These are phyloP conservation scores for Colletotrichum navitas DNA, from an alignment of 2,329 filamentous ascomycete species.

Conservation along the genomic window DNA sequence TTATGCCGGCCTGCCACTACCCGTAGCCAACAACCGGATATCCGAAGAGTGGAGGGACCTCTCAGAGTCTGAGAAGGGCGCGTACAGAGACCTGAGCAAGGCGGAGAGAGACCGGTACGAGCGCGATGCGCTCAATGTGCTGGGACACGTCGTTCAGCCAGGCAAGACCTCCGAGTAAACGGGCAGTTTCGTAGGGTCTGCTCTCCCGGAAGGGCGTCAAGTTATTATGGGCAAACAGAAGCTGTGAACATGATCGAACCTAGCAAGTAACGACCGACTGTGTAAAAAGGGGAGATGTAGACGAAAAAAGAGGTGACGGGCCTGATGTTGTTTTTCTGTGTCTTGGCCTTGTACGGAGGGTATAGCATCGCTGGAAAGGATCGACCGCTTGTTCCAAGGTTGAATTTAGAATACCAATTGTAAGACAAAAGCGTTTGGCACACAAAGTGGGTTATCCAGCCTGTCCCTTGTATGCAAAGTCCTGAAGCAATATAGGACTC, in stretches of 20 bases:
- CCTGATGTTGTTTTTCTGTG: not conserved
- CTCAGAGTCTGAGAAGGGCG: slow-evolving; percentile 56
- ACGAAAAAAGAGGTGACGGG: not conserved
- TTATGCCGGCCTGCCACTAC: slow-evolving; percentile 24
- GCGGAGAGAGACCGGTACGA: slow-evolving; percentile 49
- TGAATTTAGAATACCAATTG: slow-evolving; percentile 28
- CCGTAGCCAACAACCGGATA: slow-evolving; percentile 47
- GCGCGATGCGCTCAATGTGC: slow-evolving; percentile 47
- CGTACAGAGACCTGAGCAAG: slow-evolving; percentile 52
- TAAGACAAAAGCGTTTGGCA: not conserved
- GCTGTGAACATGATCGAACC: not conserved
- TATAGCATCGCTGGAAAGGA: not conserved
- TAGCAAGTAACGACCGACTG: not conserved
- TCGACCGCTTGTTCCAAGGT: slow-evolving; percentile 6
- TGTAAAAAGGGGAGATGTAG: slow-evolving; percentile 11
- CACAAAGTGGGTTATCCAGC: not conserved
- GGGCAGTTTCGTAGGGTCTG: not conserved
- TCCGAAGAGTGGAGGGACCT: slow-evolving; percentile 59
- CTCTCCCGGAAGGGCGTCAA: not conserved
- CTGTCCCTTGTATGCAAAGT: slow-evolving; percentile 5
- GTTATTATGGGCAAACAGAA: not conserved
- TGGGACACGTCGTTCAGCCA: slow-evolving; percentile 40
- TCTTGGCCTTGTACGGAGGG: slow-evolving; percentile 5
- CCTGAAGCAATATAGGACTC: not conserved
- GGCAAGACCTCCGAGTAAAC: not conserved